Conservation (phyloP, 495 filamentous ascomycete genomes). For the Penicillium atrosanguineum region DNA sequence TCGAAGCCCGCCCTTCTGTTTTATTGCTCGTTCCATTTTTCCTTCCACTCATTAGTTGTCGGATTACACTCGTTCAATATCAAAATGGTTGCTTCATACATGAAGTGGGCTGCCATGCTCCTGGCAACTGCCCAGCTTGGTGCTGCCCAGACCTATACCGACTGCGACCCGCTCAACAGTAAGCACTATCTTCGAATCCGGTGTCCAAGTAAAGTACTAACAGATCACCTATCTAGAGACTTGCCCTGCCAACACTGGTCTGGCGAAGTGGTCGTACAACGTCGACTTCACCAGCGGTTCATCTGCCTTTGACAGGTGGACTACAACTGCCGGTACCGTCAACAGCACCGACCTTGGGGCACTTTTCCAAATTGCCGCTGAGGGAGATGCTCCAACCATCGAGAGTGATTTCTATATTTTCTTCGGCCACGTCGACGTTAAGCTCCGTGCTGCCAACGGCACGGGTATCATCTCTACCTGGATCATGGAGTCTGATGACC, state of each 20-base stretch:
- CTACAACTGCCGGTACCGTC: conserved; percentile 56
- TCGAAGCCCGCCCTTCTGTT: neutral
- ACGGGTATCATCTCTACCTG: conserved; percentile 75
- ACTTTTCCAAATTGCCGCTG: conserved; percentile 67
- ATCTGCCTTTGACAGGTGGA: conserved; percentile 54
- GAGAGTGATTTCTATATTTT: conserved; percentile 76
- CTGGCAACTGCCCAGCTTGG: conserved; percentile 33
- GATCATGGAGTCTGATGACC: conserved; percentile 81
- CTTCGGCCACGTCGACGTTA: conserved; percentile 72
- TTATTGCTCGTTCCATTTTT: conserved; percentile 1
- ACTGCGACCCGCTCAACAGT: conserved; percentile 67
- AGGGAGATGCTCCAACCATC: conserved; percentile 73
- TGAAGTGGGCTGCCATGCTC: conserved; percentile 21
- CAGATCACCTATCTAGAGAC: conserved; percentile 22
- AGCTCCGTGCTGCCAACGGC: conserved; percentile 69
- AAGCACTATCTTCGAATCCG: neutral
- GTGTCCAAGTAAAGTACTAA: neutral
- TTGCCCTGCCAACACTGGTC: conserved; percentile 63
- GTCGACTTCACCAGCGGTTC: conserved; percentile 64
- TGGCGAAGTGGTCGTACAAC: conserved; percentile 53
- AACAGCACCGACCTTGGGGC: conserved; percentile 53
- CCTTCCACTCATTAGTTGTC: conserved; percentile 1
- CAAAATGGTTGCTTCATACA: conserved; percentile 17
- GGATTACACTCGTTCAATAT: neutral
- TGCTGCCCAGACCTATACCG: conserved; percentile 68